These are phyloP conservation scores for Ceratobasidium theobromae DNA, from an alignment of 1,284 basidiomycete species.

Conservation along the genomic window DNA sequence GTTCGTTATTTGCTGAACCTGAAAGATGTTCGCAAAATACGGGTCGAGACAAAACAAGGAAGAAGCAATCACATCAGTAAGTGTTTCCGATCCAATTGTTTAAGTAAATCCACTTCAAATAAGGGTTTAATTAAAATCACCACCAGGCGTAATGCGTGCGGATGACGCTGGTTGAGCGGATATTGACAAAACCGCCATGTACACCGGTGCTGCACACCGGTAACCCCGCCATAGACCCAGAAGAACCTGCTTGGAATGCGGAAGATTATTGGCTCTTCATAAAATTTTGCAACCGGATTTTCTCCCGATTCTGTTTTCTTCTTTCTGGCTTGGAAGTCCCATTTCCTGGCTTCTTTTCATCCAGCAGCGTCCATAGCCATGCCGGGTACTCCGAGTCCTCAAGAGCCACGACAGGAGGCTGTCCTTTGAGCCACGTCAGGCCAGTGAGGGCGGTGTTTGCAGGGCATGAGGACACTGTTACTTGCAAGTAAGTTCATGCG, in stretches of 20 bases:
- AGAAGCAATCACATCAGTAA: background rate
- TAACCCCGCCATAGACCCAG: background rate
- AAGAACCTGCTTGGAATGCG: background rate
- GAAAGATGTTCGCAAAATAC: too few relatives aligned
- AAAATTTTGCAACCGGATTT: slow-evolving; percentile 72
- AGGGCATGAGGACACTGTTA: slow-evolving; percentile 51
- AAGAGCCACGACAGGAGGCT: slow-evolving; percentile 74
- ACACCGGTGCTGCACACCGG: background rate
- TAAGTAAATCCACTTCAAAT: too few relatives aligned
- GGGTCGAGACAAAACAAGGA: background rate
- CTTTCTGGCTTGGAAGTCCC: slow-evolving; percentile 68
- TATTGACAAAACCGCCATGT: too few relatives aligned
- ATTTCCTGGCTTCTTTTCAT: slow-evolving; percentile 56
- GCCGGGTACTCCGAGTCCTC: slow-evolving; percentile 84
- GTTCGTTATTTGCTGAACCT: too few relatives aligned
- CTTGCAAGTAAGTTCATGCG: background rate
- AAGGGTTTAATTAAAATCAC: too few relatives aligned
- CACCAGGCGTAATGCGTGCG: too few relatives aligned
- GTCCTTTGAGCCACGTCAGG: slow-evolving; percentile 80
- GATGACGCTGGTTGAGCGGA: too few relatives aligned
- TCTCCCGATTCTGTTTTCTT: slow-evolving; percentile 61
- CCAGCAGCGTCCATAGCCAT: slow-evolving; percentile 84
- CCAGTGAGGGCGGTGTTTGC: slow-evolving; percentile 74
- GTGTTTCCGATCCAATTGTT: too few relatives aligned
- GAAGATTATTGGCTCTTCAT: slow-evolving; percentile 61